These are phyloP conservation scores for Oryza officinalis DNA, from an alignment of 176 grass and related monocot species.

Conservation along the genomic window DNA sequence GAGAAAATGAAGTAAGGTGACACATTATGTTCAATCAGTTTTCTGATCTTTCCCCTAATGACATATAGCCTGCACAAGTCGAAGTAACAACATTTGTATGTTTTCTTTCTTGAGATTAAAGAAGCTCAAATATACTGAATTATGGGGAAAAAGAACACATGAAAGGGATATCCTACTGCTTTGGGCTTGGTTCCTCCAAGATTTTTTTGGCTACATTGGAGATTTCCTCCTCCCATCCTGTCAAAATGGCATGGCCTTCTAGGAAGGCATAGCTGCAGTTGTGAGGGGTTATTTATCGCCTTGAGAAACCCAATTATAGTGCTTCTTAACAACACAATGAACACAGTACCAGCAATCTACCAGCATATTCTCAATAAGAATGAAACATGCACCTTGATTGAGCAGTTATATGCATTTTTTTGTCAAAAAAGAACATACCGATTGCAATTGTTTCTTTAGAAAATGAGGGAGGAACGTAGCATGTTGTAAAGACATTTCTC, in stretches of 20 bases:
- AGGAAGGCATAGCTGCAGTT: constrained; percentile 48
- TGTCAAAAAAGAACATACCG: not conserved
- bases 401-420: not conserved
- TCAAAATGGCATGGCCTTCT: constrained; percentile 56
- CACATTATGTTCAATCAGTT: constrained; percentile 66
- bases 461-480: not conserved
- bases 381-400: not conserved
- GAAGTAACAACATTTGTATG: not conserved
- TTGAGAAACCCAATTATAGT: not conserved
- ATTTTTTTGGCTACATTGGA: constrained; percentile 59
- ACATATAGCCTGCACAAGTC: constrained; percentile 45
- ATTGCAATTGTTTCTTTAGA: constrained; percentile 2
- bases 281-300: constrained; percentile 16
- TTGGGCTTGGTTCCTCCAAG: constrained; percentile 63
- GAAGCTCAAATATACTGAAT: not conserved
- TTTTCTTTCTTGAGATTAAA: constrained; percentile 4
- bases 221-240: constrained; percentile 80
- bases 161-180: constrained; percentile 50
- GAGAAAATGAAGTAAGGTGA: constrained; percentile 64
- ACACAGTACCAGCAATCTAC: not conserved
- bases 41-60: constrained; percentile 56
- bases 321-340: not conserved
- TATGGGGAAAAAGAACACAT: not conserved
- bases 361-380: not conserved
- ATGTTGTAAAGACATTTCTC: not conserved